Conservation (phyloP, 371 early-diverging fungal genomes). For the Mucor plumbeus region DNA sequence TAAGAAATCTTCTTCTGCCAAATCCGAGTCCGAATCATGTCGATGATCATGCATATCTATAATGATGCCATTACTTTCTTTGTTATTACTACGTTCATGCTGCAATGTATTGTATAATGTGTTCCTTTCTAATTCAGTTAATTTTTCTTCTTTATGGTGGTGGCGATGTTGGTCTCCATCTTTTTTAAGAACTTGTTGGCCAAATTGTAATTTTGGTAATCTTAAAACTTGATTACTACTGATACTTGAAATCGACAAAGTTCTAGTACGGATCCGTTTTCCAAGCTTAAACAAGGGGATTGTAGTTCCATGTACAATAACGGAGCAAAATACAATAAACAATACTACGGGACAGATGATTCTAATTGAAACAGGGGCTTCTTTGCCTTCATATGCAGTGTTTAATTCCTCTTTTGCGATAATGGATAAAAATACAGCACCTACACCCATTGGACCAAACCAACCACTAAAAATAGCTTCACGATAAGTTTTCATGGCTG, state of each 20-base stretch:
- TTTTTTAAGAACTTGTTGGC: constrained; percentile 28
- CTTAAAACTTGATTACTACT: constrained; percentile 44
- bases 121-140: constrained; percentile 46
- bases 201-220: constrained; percentile 48
- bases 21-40: constrained; percentile 23
- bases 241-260: constrained; percentile 51
- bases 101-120: constrained; percentile 44
- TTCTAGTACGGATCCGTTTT: constrained; percentile 55
- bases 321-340: constrained; percentile 80
- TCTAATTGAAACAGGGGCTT: constrained; percentile 31
- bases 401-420: constrained; percentile 62
- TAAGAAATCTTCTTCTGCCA: constrained; percentile 54
- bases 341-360: constrained; percentile 68
- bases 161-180: constrained; percentile 12
- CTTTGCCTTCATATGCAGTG: constrained; percentile 29
- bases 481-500: constrained; percentile 72
- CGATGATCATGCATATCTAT: constrained; percentile 32
- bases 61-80: neutral
- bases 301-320: constrained; percentile 82
- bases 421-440: constrained; percentile 82
- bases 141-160: constrained; percentile 15
- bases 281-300: constrained; percentile 76
- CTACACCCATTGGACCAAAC: constrained; percentile 93
- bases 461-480: constrained; percentile 95
- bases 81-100: constrained; percentile 12